These are phyloP conservation scores for Insectozyma bohioensis DNA, from an alignment of 1,139 yeast genomes.

Conservation along the genomic window DNA sequence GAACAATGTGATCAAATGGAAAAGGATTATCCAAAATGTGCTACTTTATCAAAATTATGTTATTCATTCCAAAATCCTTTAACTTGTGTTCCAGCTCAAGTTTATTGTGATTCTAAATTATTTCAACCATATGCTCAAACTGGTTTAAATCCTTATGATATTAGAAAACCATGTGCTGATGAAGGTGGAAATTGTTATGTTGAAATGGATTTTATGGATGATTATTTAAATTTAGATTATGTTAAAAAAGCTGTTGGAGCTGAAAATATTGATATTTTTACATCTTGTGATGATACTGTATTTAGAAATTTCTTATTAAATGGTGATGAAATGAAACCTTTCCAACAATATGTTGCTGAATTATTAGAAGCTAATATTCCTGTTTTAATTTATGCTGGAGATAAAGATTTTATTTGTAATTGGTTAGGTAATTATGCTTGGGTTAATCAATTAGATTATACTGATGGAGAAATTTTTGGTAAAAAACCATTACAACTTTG, in stretches of 20 bases:
- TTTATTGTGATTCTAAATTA: conserved; percentile 47
- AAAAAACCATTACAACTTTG: conserved; percentile 40
- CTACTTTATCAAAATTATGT: conserved; percentile 74
- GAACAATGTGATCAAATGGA: conserved; percentile 61
- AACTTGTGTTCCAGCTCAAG: conserved; percentile 88
- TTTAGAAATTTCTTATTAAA: conserved; percentile 67
- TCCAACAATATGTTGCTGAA: conserved; percentile 65
- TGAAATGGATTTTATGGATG: conserved; percentile 32
- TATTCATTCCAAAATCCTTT: conserved; percentile 74
- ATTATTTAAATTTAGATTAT: conserved; percentile 34
- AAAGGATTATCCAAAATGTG: conserved; percentile 69
- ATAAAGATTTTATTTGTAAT: conserved; percentile 81
- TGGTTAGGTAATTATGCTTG: conserved; percentile 85
- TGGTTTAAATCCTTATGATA: conserved; percentile 92
- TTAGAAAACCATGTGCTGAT: conserved; percentile 77
- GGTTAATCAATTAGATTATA: conserved; percentile 69
- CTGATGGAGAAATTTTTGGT: conserved; percentile 53
- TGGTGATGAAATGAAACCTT: conserved; percentile 83
- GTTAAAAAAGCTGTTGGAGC: conserved; percentile 82
- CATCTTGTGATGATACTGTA: conserved; percentile 82
- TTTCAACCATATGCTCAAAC: conserved; percentile 21
- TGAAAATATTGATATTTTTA: conserved; percentile 72
- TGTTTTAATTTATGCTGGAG: conserved; percentile 79
- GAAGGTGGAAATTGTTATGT: conserved; percentile 67
- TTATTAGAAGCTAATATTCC: conserved; percentile 61